A percentile compares a stretch with the other conserved stretches of the same genome.
These are phyloP conservation scores for Pestalotiopsis sp. DNA, from an alignment of 2,329 filamentous ascomycete genomes.

Conservation along the genomic window DNA sequence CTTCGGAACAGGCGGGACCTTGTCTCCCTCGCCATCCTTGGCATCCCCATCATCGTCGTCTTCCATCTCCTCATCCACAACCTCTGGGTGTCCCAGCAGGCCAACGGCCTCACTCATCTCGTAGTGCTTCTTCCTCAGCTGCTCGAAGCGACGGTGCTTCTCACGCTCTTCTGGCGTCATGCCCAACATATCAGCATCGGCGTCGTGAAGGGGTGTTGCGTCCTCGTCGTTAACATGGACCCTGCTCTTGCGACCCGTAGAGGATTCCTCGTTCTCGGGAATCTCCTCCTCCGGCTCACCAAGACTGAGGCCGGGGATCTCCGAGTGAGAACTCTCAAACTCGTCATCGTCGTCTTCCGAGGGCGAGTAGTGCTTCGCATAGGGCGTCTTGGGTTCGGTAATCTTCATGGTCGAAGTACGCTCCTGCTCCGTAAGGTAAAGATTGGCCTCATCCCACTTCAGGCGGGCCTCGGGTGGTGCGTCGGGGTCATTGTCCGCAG, in stretches of 20 bases:
- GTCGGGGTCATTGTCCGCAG: slow-evolving; percentile 47
- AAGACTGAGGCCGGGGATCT: slow-evolving; percentile 89
- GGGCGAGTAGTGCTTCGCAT: slow-evolving; percentile 89
- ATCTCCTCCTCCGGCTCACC: slow-evolving; percentile 86
- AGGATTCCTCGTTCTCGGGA: slow-evolving; percentile 46
- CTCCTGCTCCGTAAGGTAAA: slow-evolving; percentile 96
- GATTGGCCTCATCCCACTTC: slow-evolving; percentile 98
- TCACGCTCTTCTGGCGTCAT: slow-evolving; percentile 75
- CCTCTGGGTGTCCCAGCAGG: slow-evolving; percentile 77
- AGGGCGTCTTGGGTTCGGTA: slow-evolving; percentile 96
- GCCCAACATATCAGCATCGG: slow-evolving; percentile 56
- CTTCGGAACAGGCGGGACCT: slow-evolving; percentile 43
- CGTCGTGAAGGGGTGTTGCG: slow-evolving; percentile 60
- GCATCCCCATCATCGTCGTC: slow-evolving; percentile 58
- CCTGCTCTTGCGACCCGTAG: slow-evolving; percentile 52
- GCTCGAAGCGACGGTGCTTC: slow-evolving; percentile 91
- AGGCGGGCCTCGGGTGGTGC: slow-evolving; percentile 63
- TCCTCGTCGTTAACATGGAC: slow-evolving; percentile 75
- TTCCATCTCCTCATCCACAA: slow-evolving; percentile 63
- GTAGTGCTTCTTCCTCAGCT: slow-evolving; percentile 93
- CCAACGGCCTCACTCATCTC: slow-evolving; percentile 96
- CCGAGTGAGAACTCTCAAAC: slow-evolving; percentile 61
- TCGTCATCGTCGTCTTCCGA: slow-evolving; percentile 85
- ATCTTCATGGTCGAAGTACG: slow-evolving; percentile 98
- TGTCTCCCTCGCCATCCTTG: slow-evolving; percentile 37